These are phyloP conservation scores for Pyrus pyrifolia DNA, from an alignment of 306 rosid species.

Conservation along the genomic window DNA sequence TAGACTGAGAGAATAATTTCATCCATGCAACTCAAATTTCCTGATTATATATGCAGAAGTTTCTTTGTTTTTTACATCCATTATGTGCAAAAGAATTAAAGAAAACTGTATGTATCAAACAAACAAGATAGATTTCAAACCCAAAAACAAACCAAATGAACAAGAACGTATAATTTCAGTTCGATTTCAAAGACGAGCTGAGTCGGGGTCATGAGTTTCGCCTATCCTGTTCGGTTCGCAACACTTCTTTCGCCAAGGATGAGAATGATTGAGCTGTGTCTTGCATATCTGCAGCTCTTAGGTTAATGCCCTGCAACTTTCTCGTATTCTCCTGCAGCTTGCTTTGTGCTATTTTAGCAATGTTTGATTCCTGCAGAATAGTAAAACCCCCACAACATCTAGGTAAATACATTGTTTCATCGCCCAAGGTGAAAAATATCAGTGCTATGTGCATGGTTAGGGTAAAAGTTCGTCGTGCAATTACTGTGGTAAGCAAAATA, in stretches of 20 bases:
- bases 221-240: conserved; percentile 52
- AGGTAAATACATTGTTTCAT: background rate
- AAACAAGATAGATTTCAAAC: background rate
- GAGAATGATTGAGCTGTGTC: conserved; percentile 78
- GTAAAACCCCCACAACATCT: background rate
- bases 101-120: background rate
- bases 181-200: background rate
- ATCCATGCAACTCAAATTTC: background rate
- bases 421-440: background rate
- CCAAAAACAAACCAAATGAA: background rate
- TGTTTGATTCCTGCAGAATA: conserved; percentile 49
- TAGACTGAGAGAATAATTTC: background rate
- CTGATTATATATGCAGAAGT: background rate
- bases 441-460: too few relatives aligned
- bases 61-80: background rate
- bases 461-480: too few relatives aligned
- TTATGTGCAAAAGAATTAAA: background rate
- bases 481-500: too few relatives aligned
- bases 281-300: conserved; percentile 61
- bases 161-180: background rate
- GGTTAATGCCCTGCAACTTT: conserved; percentile 56
- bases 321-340: conserved; percentile 62
- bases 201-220: conserved; percentile 23
- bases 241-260: conserved; percentile 68
- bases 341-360: conserved; percentile 56